phyloP scores from a whole-genome alignment of 2,329 filamentous ascomycete species.

The Ceratocystis huliohia region DNA sequence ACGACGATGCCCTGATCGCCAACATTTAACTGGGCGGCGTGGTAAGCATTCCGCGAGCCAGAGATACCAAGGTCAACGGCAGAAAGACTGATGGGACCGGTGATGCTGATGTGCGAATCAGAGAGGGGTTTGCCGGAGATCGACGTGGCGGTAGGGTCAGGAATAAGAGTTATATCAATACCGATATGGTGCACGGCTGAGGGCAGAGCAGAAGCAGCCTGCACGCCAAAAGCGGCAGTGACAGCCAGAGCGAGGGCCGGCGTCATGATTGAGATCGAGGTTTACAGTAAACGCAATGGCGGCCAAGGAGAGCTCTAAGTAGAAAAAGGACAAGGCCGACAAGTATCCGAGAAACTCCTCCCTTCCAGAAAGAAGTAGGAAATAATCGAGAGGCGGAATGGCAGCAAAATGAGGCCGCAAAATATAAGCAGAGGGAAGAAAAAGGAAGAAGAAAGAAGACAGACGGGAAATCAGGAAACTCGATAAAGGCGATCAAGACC shows the following conservation, averaged over 20 bases:
- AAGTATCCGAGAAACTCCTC: background rate
- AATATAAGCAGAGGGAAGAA: background rate
- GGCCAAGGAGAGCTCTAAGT: background rate
- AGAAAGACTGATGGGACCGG: constrained; percentile 13
- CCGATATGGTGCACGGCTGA: constrained; percentile 17
- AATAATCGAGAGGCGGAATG: background rate
- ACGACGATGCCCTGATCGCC: constrained; percentile 16
- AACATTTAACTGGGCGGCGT: constrained; percentile 16
- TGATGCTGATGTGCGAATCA: constrained; percentile 10
- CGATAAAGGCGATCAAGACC: background rate
- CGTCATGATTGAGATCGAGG: constrained; percentile 5
- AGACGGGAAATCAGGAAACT: background rate
- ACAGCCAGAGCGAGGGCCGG: constrained; percentile 12
- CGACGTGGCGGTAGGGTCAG: constrained; percentile 10
- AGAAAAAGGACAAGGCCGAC: background rate
- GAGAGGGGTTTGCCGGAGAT: background rate
- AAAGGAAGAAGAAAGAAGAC: constrained; percentile 4
- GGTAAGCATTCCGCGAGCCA: constrained; percentile 15
- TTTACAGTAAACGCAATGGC: background rate
- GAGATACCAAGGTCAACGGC: constrained; percentile 18
- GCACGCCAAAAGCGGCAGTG: constrained; percentile 12
- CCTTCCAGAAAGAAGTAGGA: background rate
- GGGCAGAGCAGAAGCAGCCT: constrained; percentile 9
- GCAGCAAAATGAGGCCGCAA: background rate
- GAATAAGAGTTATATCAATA: constrained; percentile 15